Conservation (phyloP, 2,329 filamentous ascomycete species). For the Arthrobotrys sphaeroides region DNA sequence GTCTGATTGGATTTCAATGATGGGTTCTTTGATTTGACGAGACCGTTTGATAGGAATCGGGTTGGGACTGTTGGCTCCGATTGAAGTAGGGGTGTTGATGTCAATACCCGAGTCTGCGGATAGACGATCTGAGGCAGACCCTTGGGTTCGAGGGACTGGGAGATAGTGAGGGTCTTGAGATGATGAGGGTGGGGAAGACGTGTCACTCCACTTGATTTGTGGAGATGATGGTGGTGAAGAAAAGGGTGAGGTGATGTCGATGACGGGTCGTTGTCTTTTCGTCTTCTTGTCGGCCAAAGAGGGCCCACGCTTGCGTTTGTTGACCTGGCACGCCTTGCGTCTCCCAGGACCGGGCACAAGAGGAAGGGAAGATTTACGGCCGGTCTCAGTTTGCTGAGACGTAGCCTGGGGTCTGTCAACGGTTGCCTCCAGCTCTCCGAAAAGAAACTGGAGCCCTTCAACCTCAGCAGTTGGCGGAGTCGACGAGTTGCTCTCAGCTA, state of each 20-base stretch:
- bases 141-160: background rate
- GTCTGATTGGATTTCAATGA: background rate
- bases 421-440: background rate
- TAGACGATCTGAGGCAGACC: background rate
- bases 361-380: background rate
- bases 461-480: background rate
- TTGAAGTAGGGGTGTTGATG: background rate
- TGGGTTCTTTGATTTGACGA: background rate
- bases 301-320: background rate
- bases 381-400: background rate
- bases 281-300: too few relatives aligned
- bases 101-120: slow-evolving; percentile 30
- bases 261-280: too few relatives aligned
- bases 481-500: background rate
- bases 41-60: background rate
- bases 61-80: background rate
- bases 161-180: background rate
- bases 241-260: too few relatives aligned
- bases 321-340: too few relatives aligned
- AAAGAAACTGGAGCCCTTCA: background rate
- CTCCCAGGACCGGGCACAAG: too few relatives aligned
- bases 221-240: background rate
- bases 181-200: background rate
- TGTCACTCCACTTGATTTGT: background rate
- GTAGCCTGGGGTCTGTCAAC: background rate